phyloP scores from a whole-genome alignment of 345 rosid genomes.

The Corchorus olitorius region DNA sequence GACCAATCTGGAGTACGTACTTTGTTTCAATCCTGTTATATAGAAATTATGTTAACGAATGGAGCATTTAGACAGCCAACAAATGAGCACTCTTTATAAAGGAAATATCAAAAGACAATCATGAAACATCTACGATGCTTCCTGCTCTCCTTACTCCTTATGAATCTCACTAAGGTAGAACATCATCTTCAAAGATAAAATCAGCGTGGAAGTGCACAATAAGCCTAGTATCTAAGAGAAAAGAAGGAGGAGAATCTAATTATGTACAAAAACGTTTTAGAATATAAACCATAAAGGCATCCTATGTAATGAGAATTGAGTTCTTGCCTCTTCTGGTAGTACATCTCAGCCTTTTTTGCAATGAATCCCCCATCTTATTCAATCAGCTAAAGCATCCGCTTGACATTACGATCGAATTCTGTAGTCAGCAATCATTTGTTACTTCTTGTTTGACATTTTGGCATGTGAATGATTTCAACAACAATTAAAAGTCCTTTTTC shows the following conservation, averaged over 20 bases:
- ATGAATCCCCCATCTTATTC: conserved; percentile 91
- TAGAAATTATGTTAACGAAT: not conserved
- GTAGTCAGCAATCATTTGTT: conserved; percentile 21
- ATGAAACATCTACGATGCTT: not conserved
- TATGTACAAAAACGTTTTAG: too few relatives aligned
- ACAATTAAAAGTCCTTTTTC: not conserved
- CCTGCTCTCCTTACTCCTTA: not conserved
- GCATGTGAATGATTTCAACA: conserved; percentile 9
- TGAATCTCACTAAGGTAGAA: too few relatives aligned
- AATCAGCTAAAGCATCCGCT: conserved; percentile 73
- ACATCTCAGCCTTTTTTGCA: conserved; percentile 93
- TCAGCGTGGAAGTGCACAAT: not conserved
- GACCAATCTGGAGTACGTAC: conserved; percentile 77
- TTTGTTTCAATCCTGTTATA: conserved; percentile 59
- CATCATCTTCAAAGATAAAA: not conserved
- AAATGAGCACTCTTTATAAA: not conserved
- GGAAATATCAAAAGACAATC: not conserved
- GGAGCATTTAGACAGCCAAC: not conserved
- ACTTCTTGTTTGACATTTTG: conserved; percentile 24
- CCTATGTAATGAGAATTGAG: conserved; percentile 47
- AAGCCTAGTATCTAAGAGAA: too few relatives aligned
- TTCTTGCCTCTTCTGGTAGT: conserved; percentile 82
- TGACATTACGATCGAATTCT: conserved; percentile 89
- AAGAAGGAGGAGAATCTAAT: too few relatives aligned
- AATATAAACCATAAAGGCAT: too few relatives aligned